Conservation (phyloP, 2,329 filamentous ascomycete genomes). For the Pleurostoma richardsiae region DNA sequence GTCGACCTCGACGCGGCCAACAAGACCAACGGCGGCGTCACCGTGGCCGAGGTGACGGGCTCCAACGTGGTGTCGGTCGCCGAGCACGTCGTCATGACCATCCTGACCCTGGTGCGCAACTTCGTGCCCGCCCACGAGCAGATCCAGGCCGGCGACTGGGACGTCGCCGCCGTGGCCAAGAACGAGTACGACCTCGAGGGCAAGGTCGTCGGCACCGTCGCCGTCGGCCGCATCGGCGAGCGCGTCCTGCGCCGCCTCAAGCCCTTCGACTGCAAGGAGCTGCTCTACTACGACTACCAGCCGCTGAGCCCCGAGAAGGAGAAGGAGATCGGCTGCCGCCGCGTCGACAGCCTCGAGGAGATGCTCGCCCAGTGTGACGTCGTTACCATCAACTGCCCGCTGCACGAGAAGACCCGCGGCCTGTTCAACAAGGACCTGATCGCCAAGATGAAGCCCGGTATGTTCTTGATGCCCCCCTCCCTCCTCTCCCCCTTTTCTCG, state of each 20-base stretch:
- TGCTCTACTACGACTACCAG: constrained; percentile 99
- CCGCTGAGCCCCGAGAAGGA: constrained; percentile 79
- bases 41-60: constrained; percentile 94
- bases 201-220: constrained; percentile 97
- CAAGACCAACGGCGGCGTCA: constrained; percentile 96
- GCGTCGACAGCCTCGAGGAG: constrained; percentile 86
- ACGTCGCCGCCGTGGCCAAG: constrained; percentile 94
- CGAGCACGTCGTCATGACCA: constrained; percentile 99
- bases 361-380: constrained; percentile 92
- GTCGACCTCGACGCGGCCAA: constrained; percentile 96
- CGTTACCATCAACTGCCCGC: constrained; percentile 98
- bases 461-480: constrained; percentile 15
- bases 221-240: constrained; percentile 95
- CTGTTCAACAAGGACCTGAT: constrained; percentile 99
- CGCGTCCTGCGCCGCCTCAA: constrained; percentile 93
- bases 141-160: constrained; percentile 84
- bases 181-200: constrained; percentile 96
- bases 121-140: constrained; percentile 96
- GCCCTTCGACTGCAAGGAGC: constrained; percentile 98
- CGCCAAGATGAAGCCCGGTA: constrained; percentile 96
- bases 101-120: constrained; percentile 92
- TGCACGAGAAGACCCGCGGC: constrained; percentile 95
- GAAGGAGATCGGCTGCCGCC: constrained; percentile 91
- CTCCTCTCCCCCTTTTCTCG: background rate
- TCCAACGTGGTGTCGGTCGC: constrained; percentile 98